Percentiles rank a stretch among this genome's conserved stretches.
phyloP scores from a whole-genome alignment of 208 protist genomes.

The Crithidia thermophila region DNA sequence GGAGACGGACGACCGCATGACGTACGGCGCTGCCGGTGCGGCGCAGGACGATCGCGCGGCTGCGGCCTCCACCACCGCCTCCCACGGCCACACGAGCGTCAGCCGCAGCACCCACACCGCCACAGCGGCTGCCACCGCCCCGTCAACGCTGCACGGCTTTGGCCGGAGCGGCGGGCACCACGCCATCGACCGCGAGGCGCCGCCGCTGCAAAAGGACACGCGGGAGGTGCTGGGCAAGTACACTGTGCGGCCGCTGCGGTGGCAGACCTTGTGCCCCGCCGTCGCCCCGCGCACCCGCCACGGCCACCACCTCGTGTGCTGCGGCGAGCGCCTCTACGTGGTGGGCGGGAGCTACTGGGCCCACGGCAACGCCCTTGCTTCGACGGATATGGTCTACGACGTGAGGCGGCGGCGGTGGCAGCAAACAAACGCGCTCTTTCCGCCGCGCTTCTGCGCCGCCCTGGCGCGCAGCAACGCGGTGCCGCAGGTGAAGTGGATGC shows the following conservation, averaged over 20 bases:
- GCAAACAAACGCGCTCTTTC: slow-evolving; percentile 39
- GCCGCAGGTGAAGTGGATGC: not conserved
- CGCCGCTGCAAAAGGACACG: slow-evolving; percentile 11
- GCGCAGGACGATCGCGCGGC: not conserved
- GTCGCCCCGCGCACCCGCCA: slow-evolving; percentile 52
- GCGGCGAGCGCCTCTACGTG: slow-evolving; percentile 42
- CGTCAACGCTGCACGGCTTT: slow-evolving; percentile 15
- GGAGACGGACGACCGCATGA: not conserved
- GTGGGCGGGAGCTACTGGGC: slow-evolving; percentile 67
- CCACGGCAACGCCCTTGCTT: slow-evolving; percentile 47
- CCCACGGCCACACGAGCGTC: slow-evolving; percentile 2
- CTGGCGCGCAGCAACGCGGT: slow-evolving; percentile 39
- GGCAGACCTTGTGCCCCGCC: slow-evolving; percentile 26
- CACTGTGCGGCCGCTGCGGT: slow-evolving; percentile 40
- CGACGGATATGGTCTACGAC: slow-evolving; percentile 47
- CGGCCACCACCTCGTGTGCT: slow-evolving; percentile 63
- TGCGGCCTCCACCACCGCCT: not conserved
- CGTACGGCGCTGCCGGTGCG: not conserved
- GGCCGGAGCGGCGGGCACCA: not conserved
- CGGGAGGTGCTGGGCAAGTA: slow-evolving; percentile 33
- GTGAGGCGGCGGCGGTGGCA: slow-evolving; percentile 34
- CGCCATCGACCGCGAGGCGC: slow-evolving; percentile 14
- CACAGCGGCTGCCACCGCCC: not conserved
- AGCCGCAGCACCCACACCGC: slow-evolving; percentile 14
- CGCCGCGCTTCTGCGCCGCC: slow-evolving; percentile 49